A percentile compares a stretch with the other conserved stretches of the same genome.
Conservation (phyloP, 768 basidiomycete species). For the Mycena latifolia region DNA sequence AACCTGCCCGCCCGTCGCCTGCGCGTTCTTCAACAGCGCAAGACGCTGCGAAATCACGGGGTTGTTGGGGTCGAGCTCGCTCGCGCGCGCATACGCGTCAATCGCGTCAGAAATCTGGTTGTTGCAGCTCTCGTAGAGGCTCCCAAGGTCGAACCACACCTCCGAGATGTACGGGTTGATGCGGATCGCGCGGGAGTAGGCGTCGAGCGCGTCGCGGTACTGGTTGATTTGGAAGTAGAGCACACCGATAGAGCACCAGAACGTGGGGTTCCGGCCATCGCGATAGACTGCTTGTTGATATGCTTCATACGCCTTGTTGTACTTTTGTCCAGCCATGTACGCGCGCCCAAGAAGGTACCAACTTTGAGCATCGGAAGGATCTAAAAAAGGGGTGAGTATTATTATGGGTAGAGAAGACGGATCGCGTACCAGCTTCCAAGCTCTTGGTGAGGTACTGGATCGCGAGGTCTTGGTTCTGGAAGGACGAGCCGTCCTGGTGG, state of each 20-base stretch:
- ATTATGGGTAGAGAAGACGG: constrained; percentile 19
- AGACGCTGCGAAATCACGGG: constrained; percentile 85
- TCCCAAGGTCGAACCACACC: constrained; percentile 98
- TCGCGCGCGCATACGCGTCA: constrained; percentile 96
- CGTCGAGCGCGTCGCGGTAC: constrained; percentile 98
- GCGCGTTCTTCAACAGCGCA: constrained; percentile 82
- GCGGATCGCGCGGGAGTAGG: constrained; percentile 98
- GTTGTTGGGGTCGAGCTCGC: constrained; percentile 93
- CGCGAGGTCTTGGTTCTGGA: constrained; percentile 96
- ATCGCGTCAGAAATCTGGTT: constrained; percentile 99
- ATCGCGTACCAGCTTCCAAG: constrained; percentile 87
- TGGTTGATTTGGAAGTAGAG: constrained; percentile 99
- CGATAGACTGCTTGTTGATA: constrained; percentile 99
- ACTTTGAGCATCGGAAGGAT: constrained; percentile 95
- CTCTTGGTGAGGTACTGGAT: constrained; percentile 95
- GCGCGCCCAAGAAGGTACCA: constrained; percentile 99
- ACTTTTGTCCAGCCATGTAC: constrained; percentile 98
- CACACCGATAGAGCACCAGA: constrained; percentile 99
- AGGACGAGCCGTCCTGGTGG: constrained; percentile 93
- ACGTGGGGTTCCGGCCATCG: constrained; percentile 98
- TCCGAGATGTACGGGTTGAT: constrained; percentile 98
- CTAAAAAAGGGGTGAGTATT: constrained; percentile 52
- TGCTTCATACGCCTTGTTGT: constrained; percentile 99
- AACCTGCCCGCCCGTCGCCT: constrained; percentile 78
- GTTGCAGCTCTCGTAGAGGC: constrained; percentile 97